Evolutionary conservation across 768 basidiomycete species (phyloP).

Genomic region (Boletus patriciae): DNA sequence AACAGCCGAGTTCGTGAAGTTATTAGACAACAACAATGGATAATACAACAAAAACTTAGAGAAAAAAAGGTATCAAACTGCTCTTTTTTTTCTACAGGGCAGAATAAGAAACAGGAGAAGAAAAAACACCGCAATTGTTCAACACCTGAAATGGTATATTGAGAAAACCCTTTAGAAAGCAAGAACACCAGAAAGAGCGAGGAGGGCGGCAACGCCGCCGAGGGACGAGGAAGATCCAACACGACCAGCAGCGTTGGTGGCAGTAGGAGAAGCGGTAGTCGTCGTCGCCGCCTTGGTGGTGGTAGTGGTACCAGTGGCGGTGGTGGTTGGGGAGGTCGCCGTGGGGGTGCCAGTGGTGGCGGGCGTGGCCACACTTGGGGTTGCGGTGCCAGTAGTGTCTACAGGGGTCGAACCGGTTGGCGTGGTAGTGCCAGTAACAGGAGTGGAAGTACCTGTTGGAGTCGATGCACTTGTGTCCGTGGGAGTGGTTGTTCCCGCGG

Average conservation of each 20-base stretch:
- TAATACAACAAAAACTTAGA: conserved; percentile 24
- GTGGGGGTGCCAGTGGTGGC: conserved; percentile 29
- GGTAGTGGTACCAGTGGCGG: not conserved
- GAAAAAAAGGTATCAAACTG: conserved; percentile 1
- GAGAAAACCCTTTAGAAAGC: conserved; percentile 12
- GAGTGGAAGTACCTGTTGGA: conserved; percentile 18
- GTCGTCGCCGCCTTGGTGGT: conserved; percentile 34
- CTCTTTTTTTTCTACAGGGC: conserved; percentile 7
- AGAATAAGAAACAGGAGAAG: not conserved
- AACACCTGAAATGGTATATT: conserved; percentile 4
- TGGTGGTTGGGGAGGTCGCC: not conserved
- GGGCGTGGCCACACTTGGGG: conserved; percentile 34
- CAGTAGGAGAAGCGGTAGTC: conserved; percentile 14
- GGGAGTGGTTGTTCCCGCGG: conserved; percentile 1
- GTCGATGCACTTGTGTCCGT: conserved; percentile 1
- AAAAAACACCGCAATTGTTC: conserved; percentile 10
- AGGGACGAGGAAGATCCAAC: conserved; percentile 22
- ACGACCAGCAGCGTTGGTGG: conserved; percentile 22
- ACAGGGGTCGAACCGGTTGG: conserved; percentile 9
- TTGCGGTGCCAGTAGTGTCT: conserved; percentile 33
- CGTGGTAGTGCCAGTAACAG: conserved; percentile 1
- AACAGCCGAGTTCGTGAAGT: conserved; percentile 3
- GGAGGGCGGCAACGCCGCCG: conserved; percentile 16
- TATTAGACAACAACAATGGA: not conserved
- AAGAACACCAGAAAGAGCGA: conserved; percentile 25